Evolutionary conservation across 371 early-diverging fungal genomes (phyloP), one percentile per base, ranked within the genome.

Genomic region (Mucor irregularis): DNA sequence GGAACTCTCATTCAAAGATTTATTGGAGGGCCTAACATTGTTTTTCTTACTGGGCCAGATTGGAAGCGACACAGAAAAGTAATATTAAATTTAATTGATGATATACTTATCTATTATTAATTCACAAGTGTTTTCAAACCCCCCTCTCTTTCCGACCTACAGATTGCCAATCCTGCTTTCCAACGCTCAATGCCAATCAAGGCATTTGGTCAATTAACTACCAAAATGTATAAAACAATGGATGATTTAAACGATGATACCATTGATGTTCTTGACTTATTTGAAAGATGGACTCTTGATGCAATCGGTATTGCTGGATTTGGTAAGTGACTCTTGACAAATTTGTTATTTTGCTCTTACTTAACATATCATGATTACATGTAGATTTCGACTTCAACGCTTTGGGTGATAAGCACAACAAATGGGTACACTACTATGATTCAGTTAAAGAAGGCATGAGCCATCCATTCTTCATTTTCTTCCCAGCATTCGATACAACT

Each of bases 401-500:
- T 0, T 38, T 68, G 8, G 59, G 52, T 9, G 47, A 68, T 16
- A 39, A 45, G 24, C 19, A 68, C 0, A 71, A 48, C 17, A 30
- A 56, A 49, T 73, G 71, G 67, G 64, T 67, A 0, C 5, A 17
- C 2, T 57, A 38, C 31, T 77, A 77, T 43, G 56, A 71, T 26
- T 47, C 54, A 17, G 34, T 76, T 16, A 54, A 53, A 17, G 39
- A 44, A 3, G 62, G 53, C 5, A 53, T 68, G 38, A 49, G 49
- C 4, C 53, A 74, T 21, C 75, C 78, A 0, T 49, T 79, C 5
- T 76, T 64, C 44, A 58, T 70, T 34, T 44, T 82, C 42, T 74
- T 85, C 22, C 83, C 85, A 4, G 46, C 58, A 21, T 71, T 82
- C 14, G 85, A 83, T 25, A 46, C 62, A 29, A 60, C 49, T 3